These are phyloP conservation scores for Sordariomycetes sp. DNA, from an alignment of 2,329 filamentous ascomycete species.

Conservation along the genomic window DNA sequence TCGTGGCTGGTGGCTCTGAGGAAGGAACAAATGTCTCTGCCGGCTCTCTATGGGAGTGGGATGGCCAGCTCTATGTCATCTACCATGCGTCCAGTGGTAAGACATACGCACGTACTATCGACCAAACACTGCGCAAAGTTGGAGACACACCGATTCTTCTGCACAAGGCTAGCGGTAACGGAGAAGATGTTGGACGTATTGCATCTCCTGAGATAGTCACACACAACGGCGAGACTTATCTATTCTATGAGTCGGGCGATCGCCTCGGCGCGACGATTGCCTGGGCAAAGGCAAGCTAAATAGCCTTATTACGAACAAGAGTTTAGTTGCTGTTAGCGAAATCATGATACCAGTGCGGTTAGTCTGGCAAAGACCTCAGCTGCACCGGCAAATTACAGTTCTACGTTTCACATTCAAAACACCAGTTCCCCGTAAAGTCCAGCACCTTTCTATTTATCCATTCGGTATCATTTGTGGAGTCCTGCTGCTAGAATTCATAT, in stretches of 20 bases:
- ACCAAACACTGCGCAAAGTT: constrained; percentile 7
- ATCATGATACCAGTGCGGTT: too few species aligned
- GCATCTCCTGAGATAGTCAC: constrained; percentile 8
- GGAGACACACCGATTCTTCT: constrained; percentile 7
- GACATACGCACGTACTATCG: constrained; percentile 9
- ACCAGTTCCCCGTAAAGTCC: too few species aligned
- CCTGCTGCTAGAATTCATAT: too few species aligned
- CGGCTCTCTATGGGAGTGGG: constrained; percentile 8
- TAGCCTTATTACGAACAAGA: too few species aligned
- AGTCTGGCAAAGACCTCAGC: too few species aligned
- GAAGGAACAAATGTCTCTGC: constrained; percentile 9
- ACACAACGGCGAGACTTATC: constrained; percentile 3
- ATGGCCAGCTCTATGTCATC: constrained; percentile 8
- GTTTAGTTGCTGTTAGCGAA: too few species aligned
- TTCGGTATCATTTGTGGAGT: too few species aligned
- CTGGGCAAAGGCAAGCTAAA: constrained; percentile 8
- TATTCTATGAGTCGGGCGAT: constrained; percentile 10
- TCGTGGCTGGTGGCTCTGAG: constrained; percentile 7
- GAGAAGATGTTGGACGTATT: constrained; percentile 7
- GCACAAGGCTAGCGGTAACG: constrained; percentile 6
- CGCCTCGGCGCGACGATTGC: constrained; percentile 9
- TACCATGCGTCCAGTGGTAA: constrained; percentile 10
- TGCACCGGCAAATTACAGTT: too few species aligned
- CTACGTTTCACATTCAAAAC: too few species aligned
- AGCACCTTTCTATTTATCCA: too few species aligned